Evolutionary conservation across 2,329 filamentous ascomycete genomes (phyloP), one percentile per base, ranked within the genome.

Genomic region (Cryphonectria parasitica): DNA sequence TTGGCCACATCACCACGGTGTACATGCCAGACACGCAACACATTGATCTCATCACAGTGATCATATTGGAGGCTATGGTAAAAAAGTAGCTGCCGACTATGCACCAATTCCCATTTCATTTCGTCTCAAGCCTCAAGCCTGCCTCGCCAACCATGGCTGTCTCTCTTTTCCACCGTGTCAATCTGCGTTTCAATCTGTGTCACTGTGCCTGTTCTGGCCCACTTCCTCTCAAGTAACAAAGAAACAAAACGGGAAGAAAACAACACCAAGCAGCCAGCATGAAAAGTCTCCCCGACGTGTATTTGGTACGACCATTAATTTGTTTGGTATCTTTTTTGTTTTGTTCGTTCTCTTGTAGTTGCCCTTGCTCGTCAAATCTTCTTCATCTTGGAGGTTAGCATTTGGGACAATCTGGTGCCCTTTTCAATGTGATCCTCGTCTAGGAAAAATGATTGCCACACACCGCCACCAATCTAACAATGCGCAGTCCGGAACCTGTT

Each of bases 131-230:
- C 52, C n/a, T 56, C n/a, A 56, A 56, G 22, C 52, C 25, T 56
- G 52, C 11, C 58, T 22, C 2, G n/a, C 49, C 34, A 41, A 13
- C 49, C 49, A 54, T 41, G 31, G 22, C 60, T 39, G n/a, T 31
- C 64, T 52, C 41, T 36, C 49, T n/a, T 31, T n/a, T 61, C 31
- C 31, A 36, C 56, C 19, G 28, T 71, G 65, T 68, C 69, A 71
- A 58, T 68, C 66, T 68, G 52, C 64, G 31, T 71, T 15, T 15
- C 31, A 61, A 61, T 39, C 58, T 58, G 54, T 58, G n/a, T 19
- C 28, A 19, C 54, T 19, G 13, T 58, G 54, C 54, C 54, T 34
- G 54, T 31, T 17, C 25, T 34, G 28, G 1, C 5, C 17, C 28
- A 11, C 13, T 19, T 15, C 15, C 54, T 15, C 31, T 58, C 6